Evolutionary conservation across 78 protist species (phyloP), one percentile per base, ranked within the genome.

Genomic region (Dictyostelium purpureum): DNA sequence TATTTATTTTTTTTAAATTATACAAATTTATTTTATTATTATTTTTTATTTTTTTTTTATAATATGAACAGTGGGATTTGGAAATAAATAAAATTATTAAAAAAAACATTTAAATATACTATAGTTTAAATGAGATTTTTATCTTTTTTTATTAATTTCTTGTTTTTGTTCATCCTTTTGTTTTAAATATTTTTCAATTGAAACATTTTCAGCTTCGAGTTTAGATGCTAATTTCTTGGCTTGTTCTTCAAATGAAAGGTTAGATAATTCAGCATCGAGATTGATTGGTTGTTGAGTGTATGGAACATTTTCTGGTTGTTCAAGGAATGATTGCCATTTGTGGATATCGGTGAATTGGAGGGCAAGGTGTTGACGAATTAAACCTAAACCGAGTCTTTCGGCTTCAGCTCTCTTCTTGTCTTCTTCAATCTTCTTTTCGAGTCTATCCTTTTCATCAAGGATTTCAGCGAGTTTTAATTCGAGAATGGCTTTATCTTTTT

Each of bases 271-370:
- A 24, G 92, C 51, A 7, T 85, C 92, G 40, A 85, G 54, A 70
- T 85, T 76, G 31, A 85, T 54, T 42, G 80, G 79, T 14, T 56
- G 37, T 28, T 45, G 47, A 51, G 80, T 85, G 75, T 85, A 85
- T 71, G 92, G 92, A 16, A 85, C 76, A 24, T 28, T 66, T 47
- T 85, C 92, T 56, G 92, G 92, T 9, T 42, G 63, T 43, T 85
- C 92, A 26, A 85, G 54, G 35, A 85, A 74, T n/a, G 92, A 85
- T 59, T 85, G 92, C 92, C 92, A 85, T 74, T 85, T 85, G 70
- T 63, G 81, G 45, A 85, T 85, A 51, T 85, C 92, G 18, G 71
- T 59, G 92, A 85, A 56, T 73, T 85, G 92, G 57, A 65, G 47
- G 11, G 65, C 54, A 35, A 85, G 78, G 70, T 85, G 92, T 31